phyloP scores from a whole-genome alignment of 1,139 yeast species.

The Kluyveromyces marxianus region DNA sequence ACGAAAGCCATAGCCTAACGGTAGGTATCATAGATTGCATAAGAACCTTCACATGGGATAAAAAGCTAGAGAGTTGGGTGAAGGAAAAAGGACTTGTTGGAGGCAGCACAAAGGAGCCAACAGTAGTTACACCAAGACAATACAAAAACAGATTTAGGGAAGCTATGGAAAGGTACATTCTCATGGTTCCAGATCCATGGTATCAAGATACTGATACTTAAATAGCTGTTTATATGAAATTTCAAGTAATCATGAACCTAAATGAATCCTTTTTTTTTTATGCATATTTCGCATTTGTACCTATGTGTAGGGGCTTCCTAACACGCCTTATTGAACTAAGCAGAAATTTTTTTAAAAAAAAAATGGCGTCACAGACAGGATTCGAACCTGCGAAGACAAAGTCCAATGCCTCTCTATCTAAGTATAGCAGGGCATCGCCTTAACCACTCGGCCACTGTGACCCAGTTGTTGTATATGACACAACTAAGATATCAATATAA shows the following conservation, averaged over 20 bases:
- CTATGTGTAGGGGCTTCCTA: neutral
- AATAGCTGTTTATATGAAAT: neutral
- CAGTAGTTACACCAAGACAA: constrained; percentile 94
- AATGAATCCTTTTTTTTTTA: neutral
- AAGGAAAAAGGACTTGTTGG: constrained; percentile 88
- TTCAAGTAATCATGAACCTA: neutral
- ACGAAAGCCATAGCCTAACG: constrained; percentile 56
- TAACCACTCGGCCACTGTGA: constrained; percentile 50
- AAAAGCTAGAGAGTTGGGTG: constrained; percentile 97
- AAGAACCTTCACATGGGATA: constrained; percentile 97
- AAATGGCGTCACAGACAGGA: constrained; percentile 50
- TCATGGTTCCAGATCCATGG: constrained; percentile 92
- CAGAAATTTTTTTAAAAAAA: constrained; percentile 7
- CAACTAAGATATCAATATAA: too few species aligned
- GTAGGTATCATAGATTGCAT: constrained; percentile 96
- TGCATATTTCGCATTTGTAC: neutral
- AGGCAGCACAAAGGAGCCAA: constrained; percentile 87
- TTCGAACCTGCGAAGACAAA: constrained; percentile 60
- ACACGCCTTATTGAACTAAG: neutral
- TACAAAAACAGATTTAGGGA: constrained; percentile 90
- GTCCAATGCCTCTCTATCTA: constrained; percentile 41
- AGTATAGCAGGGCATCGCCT: constrained; percentile 76
- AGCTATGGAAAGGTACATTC: constrained; percentile 93
- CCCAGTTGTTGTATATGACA: constrained; percentile 68
- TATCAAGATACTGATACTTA: constrained; percentile 34